phyloP scores from a whole-genome alignment of 2,329 filamentous ascomycete species.

The Neopestalotiopsis clavispora region DNA sequence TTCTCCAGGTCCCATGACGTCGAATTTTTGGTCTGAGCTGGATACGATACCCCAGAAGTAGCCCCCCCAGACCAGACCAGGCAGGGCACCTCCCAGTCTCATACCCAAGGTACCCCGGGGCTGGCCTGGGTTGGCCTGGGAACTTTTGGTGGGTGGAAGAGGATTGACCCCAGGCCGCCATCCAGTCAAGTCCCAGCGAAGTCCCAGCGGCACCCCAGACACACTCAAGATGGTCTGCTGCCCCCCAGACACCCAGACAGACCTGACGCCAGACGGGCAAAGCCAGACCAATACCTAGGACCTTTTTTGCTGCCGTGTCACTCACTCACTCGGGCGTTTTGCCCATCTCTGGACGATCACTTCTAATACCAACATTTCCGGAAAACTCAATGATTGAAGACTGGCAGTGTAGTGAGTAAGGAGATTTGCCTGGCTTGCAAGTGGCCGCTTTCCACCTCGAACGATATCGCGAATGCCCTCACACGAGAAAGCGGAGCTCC shows the following conservation, averaged over 20 bases:
- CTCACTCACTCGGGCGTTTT: conserved; percentile 34
- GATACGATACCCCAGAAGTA: background rate
- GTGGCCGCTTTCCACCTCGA: conserved; percentile 4
- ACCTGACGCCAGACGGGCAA: no score
- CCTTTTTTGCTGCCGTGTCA: conserved; percentile 16
- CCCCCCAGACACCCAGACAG: background rate
- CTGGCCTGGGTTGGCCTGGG: background rate
- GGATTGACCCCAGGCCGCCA: background rate
- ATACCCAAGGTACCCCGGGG: background rate
- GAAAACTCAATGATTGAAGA: conserved; percentile 7
- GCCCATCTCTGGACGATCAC: conserved; percentile 31
- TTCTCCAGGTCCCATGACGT: conserved; percentile 11
- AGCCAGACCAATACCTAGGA: background rate
- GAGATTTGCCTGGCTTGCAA: conserved; percentile 3
- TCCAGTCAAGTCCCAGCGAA: background rate
- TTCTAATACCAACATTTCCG: conserved; percentile 16
- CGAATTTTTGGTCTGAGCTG: background rate
- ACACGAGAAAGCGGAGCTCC: conserved; percentile 33
- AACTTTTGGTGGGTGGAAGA: background rate
- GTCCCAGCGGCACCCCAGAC: background rate
- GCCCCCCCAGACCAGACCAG: background rate
- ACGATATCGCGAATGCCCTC: conserved; percentile 37
- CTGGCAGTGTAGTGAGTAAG: conserved; percentile 9
- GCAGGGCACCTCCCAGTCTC: background rate
- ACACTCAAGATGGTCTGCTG: no score